Conservation (phyloP, 2,329 filamentous ascomycete species). For the Diaporthe aspalathi region DNA sequence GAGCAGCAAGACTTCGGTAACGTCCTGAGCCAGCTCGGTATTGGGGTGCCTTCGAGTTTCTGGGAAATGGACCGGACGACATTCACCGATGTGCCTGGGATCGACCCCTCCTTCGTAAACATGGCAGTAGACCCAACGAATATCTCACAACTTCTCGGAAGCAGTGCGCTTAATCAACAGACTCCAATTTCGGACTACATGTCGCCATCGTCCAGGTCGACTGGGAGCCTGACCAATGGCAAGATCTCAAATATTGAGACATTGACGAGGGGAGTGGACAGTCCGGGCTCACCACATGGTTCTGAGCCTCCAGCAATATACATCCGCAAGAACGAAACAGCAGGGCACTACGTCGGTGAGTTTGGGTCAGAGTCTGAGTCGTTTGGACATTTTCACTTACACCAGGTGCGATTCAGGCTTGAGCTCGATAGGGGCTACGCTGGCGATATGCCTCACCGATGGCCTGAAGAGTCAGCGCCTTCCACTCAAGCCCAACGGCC, state of each 20-base stretch:
- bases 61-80: slow-evolving; percentile 10
- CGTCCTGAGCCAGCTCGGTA: slow-evolving; percentile 5
- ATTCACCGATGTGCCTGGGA: neutral
- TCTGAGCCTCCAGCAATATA: slow-evolving; percentile 1
- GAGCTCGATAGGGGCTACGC: neutral
- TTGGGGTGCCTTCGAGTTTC: slow-evolving; percentile 7
- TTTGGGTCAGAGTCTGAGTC: neutral
- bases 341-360: neutral
- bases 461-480: neutral
- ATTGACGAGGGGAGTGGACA: neutral
- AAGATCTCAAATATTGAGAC: neutral
- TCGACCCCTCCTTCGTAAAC: neutral
- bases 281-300: neutral
- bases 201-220: neutral
- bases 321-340: slow-evolving; percentile 1
- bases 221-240: slow-evolving; percentile 1
- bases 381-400: neutral
- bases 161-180: neutral
- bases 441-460: neutral
- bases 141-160: neutral
- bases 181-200: neutral
- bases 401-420: neutral
- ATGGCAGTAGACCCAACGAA: neutral
- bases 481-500: neutral
- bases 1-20: slow-evolving; percentile 1